A percentile compares a stretch with the other conserved stretches of the same genome.
These are phyloP conservation scores for Ricinus communis DNA, from an alignment of 345 rosid genomes.

Conservation along the genomic window DNA sequence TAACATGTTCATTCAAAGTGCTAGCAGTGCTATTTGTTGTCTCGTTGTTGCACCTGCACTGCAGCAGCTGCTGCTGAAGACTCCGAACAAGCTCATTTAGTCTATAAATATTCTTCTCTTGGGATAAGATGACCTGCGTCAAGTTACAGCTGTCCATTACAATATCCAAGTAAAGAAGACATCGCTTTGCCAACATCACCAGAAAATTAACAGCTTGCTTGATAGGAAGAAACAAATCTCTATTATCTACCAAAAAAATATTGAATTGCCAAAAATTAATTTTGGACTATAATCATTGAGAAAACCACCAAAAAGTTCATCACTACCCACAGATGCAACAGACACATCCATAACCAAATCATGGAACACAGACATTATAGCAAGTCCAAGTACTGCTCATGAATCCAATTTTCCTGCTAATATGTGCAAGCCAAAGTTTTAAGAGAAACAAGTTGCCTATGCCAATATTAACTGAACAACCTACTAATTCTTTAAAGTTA, in stretches of 20 bases:
- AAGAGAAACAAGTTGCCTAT: not conserved
- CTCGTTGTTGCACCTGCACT: slow-evolving; percentile 48
- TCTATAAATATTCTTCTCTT: slow-evolving; percentile 76
- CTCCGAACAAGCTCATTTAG: slow-evolving; percentile 68
- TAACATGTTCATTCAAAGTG: slow-evolving; percentile 43
- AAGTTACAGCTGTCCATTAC: not conserved
- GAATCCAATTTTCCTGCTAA: not conserved
- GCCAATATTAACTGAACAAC: not conserved
- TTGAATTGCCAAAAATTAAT: not conserved
- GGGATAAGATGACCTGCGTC: slow-evolving; percentile 76
- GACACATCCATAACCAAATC: not conserved
- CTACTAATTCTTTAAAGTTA: not conserved
- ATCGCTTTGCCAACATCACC: not conserved
- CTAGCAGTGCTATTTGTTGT: slow-evolving; percentile 39
- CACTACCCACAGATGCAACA: not conserved
- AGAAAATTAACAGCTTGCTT: not conserved
- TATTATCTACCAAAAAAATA: too few relatives aligned
- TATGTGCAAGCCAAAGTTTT: not conserved
- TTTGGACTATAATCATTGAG: not conserved
- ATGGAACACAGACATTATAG: not conserved
- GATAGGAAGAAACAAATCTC: not conserved
- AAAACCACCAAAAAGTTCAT: not conserved
- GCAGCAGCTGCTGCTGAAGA: slow-evolving; percentile 57
- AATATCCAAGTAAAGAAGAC: not conserved
- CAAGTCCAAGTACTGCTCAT: not conserved